Evolutionary conservation across 106 monocot species (phyloP), one percentile per base, ranked within the genome.

Genomic region (Acorus gramineus): DNA sequence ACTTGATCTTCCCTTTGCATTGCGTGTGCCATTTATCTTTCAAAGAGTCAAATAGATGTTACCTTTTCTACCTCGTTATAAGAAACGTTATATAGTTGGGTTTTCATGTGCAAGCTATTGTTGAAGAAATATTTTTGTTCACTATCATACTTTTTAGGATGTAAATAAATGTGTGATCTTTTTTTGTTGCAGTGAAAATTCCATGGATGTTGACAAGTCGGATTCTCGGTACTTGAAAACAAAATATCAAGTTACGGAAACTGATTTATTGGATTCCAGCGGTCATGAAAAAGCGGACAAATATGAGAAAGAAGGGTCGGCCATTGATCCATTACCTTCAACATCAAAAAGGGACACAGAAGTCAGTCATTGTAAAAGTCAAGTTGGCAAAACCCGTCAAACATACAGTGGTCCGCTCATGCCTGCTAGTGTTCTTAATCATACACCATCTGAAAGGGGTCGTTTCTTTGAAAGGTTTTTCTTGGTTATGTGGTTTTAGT

Each of bases 321-420:
- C 71, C 80, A 80, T 75, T 64, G 73, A 71, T 76, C 71, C 62
- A 42, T 9, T 46, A 14, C 67, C 72, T 47, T 72, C 87, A 70
- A 72, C 76, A 47, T 77, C 76, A 57, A 91, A 76, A 57, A 79
- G 69, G 49, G 68, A 59, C 44, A n/a, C 54, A 59, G 85, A 82
- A 8, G n/a, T 47, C 5, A 80, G 56, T 14, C 55, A 70, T 9
- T 66, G 60, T 50, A 84, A 69, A 70, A 71, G 56, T 62, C 71
- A 73, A 51, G 64, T 68, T 61, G 78, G 71, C 49, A 79, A 70
- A 57, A 88, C 75, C 59, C 71, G 68, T 45, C 83, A 77, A 77
- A 77, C 72, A 55, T 69, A 73, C 69, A 81, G 86, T 64, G 81
- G 84, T 69, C 79, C 79, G 7, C 51, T 78, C 61, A 42, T 84